Base-by-base conservation (phyloP, 495 filamentous ascomycete genomes). In the Xylaria telfairii region DNA sequence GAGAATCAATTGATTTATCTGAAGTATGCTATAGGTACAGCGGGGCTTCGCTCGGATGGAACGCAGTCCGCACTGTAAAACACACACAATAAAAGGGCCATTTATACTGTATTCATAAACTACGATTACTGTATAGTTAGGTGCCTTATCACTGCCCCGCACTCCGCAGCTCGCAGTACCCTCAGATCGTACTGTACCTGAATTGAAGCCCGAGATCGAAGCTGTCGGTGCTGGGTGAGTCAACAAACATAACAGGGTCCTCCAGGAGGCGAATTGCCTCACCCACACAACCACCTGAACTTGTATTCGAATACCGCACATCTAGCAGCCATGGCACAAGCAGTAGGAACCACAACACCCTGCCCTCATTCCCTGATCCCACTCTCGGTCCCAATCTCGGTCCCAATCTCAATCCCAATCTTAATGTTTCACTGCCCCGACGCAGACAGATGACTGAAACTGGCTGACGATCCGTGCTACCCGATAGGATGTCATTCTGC, bases 401-500 rank as follows among this genome's bases (percentile, higher is more conserved):
- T 37, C 34, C 34, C 34, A 37, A 37, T 37, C 34, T 8, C 34
- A 37, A 10, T 54, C 34, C 56, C 67, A 39, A 51, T 37, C 5
- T 8, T 19, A 41, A 17, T 47, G 24, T 56, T 28, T 41, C 39
- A 17, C 30, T 37, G n/a, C 51, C 3, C 37, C 39, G 41, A 41
- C 61, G 15, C 13, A 30, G 44, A 66, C 32, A 47, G 37, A 59
- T 59, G 56, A 5, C 44, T 67, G 53, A 47, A 32, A 5, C 44
- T 67, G 53, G 39, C 69, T 71, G 69, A 71, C 62, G 19, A 21
- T 54, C 39, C 28, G 12, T 24, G 21, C 30, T 65, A 19, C 9
- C 47, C 28, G 49, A 63, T 73, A 78, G 76, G 78, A 80, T 66
- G 60, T 77, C 42, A 65, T 80, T 65, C 66, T 80, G 41, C 78